A percentile compares a stretch with the other conserved stretches of the same genome.
Conservation (phyloP, 176 grass and related monocot genomes). For the Avena eriantha region DNA sequence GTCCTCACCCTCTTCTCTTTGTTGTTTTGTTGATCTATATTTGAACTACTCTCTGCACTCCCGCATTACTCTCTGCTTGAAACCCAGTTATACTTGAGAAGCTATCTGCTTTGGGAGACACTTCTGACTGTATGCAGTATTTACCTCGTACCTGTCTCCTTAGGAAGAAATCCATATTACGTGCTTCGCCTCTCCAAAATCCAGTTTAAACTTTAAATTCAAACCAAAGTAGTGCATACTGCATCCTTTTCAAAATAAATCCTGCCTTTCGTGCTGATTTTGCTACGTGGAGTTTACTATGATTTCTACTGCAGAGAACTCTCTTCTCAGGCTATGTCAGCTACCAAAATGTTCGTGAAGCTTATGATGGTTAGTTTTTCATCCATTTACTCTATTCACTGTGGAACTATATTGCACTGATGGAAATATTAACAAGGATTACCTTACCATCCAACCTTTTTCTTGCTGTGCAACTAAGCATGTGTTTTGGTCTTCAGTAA, state of each 20-base stretch:
- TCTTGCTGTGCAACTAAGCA: background rate
- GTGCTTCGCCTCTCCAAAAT: background rate
- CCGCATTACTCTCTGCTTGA: background rate
- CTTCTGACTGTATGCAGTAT: slow-evolving; percentile 5
- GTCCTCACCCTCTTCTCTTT: background rate
- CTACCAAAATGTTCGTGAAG: slow-evolving; percentile 88
- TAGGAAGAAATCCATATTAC: slow-evolving; percentile 18
- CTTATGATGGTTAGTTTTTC: slow-evolving; percentile 73
- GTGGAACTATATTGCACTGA: background rate
- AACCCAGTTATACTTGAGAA: slow-evolving; percentile 12
- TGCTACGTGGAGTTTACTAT: background rate
- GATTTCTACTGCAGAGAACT: slow-evolving; percentile 71
- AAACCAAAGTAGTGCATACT: background rate
- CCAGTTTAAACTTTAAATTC: background rate
- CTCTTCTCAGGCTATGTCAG: slow-evolving; percentile 96
- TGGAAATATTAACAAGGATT: slow-evolving; percentile 14
- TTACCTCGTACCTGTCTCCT: background rate
- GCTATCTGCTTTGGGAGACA: background rate
- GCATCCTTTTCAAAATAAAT: background rate
- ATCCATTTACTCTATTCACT: slow-evolving; percentile 8
- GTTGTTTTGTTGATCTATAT: background rate
- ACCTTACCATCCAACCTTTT: slow-evolving; percentile 1
- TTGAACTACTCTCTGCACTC: background rate
- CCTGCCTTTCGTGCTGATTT: background rate
- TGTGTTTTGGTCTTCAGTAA: background rate